These are phyloP conservation scores for Aquanectria penicillioides DNA, from an alignment of 2,329 filamentous ascomycete genomes.

Conservation along the genomic window DNA sequence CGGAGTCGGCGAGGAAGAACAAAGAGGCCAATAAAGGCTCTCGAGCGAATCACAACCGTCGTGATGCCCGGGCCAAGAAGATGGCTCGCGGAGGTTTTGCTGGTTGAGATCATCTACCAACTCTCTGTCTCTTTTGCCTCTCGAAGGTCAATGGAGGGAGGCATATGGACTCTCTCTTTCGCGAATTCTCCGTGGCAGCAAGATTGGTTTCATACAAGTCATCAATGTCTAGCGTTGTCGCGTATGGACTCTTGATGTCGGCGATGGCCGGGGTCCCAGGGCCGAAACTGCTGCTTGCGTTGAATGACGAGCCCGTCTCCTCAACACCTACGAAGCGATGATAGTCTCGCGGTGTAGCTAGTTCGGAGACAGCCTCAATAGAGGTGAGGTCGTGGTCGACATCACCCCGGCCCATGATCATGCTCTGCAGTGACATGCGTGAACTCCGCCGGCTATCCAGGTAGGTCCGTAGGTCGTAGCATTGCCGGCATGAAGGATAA, in stretches of 20 bases:
- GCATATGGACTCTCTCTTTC: conserved; percentile 28
- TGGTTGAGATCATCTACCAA: conserved; percentile 40
- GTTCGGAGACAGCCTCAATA: conserved; percentile 51
- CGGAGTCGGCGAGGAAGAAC: conserved; percentile 73
- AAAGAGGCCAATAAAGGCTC: conserved; percentile 88
- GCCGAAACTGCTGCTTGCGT: conserved; percentile 33
- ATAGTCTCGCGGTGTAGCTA: conserved; percentile 53
- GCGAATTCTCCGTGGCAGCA: conserved; percentile 23
- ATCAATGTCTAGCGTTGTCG: conserved; percentile 47
- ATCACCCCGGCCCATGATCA: conserved; percentile 51
- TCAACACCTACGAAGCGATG: conserved; percentile 47
- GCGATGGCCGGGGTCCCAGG: conserved; percentile 45
- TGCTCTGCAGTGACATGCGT: conserved; percentile 53
- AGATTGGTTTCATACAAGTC: conserved; percentile 41
- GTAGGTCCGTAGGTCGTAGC: conserved; percentile 54
- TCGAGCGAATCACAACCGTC: conserved; percentile 85
- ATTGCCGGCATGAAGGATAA: conserved; percentile 53
- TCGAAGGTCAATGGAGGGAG: background rate
- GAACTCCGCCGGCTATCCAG: conserved; percentile 55
- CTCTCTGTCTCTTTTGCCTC: conserved; percentile 34
- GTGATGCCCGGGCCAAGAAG: conserved; percentile 74
- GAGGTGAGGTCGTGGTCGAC: conserved; percentile 52
- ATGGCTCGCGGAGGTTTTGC: conserved; percentile 64
- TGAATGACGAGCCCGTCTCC: conserved; percentile 48
- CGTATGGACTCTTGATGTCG: conserved; percentile 52